Conservation (phyloP, 2,329 filamentous ascomycete species). For the Ophiocordyceps sinensis region DNA sequence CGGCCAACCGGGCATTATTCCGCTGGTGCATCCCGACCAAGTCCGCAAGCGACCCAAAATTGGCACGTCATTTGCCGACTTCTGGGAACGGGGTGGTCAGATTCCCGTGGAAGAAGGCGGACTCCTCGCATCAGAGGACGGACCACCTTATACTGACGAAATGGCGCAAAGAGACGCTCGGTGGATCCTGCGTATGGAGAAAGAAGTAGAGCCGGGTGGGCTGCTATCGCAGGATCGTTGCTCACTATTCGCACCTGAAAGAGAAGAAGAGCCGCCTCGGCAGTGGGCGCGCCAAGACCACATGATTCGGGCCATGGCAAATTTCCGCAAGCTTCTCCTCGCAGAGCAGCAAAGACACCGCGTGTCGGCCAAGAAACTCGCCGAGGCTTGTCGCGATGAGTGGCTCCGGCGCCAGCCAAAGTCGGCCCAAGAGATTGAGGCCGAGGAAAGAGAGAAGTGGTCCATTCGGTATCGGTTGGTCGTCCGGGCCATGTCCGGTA, state of each 20-base stretch:
- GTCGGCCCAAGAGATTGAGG: slow-evolving; percentile 65
- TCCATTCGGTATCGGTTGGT: slow-evolving; percentile 58
- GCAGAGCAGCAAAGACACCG: slow-evolving; percentile 68
- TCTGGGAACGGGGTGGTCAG: slow-evolving; percentile 32
- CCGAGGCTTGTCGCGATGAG: slow-evolving; percentile 62
- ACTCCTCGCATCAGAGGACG: slow-evolving; percentile 39
- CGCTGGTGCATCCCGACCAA: slow-evolving; percentile 45
- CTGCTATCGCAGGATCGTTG: slow-evolving; percentile 57
- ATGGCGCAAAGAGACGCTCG: slow-evolving; percentile 53
- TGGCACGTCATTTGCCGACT: slow-evolving; percentile 42
- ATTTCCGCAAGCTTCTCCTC: slow-evolving; percentile 68
- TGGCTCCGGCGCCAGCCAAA: slow-evolving; percentile 64
- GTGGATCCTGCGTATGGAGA: slow-evolving; percentile 53
- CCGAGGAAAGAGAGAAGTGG: slow-evolving; percentile 57
- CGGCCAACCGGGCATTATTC: slow-evolving; percentile 25
- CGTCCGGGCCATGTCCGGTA: slow-evolving; percentile 38
- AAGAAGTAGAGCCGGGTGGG: slow-evolving; percentile 61
- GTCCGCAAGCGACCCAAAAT: slow-evolving; percentile 38
- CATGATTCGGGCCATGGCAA: slow-evolving; percentile 60
- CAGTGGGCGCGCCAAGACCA: slow-evolving; percentile 87
- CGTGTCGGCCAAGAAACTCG: slow-evolving; percentile 62
- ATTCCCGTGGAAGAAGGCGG: slow-evolving; percentile 46
- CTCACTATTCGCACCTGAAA: slow-evolving; percentile 58
- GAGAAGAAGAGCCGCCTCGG: slow-evolving; percentile 54
- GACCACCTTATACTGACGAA: slow-evolving; percentile 41